A percentile compares a stretch with the other conserved stretches of the same genome.
phyloP scores from a whole-genome alignment of 306 rosid species.

The Alnus glutinosa region DNA sequence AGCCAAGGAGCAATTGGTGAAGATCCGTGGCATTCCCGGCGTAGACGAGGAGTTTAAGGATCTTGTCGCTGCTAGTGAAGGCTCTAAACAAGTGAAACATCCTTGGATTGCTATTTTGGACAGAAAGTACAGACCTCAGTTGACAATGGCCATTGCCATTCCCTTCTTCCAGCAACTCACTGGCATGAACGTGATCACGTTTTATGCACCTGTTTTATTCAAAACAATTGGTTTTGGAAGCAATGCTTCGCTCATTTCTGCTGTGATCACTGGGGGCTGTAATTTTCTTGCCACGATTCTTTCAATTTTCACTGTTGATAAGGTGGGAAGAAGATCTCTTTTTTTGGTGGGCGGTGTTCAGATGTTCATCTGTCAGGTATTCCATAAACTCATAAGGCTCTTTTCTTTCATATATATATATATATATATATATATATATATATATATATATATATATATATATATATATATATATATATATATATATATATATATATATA shows the following conservation, averaged over 20 bases:
- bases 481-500: too few species aligned
- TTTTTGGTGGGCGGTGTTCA: constrained; percentile 76
- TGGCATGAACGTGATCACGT: constrained; percentile 72
- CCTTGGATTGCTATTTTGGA: constrained; percentile 55
- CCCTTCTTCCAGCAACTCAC: constrained; percentile 88
- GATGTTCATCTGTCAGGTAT: constrained; percentile 70
- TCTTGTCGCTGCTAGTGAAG: constrained; percentile 57
- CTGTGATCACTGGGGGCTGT: constrained; percentile 56
- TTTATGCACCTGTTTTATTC: constrained; percentile 81
- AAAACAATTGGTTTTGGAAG: constrained; percentile 72
- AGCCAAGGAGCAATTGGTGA: constrained; percentile 45
- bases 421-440: too few species aligned
- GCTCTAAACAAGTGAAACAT: constrained; percentile 40
- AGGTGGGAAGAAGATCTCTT: constrained; percentile 64
- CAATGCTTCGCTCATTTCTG: constrained; percentile 62
- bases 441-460: too few species aligned
- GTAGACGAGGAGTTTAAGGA: constrained; percentile 66
- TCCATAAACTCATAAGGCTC: background rate
- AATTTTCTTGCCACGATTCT: constrained; percentile 47
- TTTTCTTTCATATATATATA: background rate
- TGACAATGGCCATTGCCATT: constrained; percentile 53
- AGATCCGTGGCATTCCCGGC: constrained; percentile 44
- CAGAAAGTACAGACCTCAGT: constrained; percentile 74
- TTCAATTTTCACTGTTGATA: constrained; percentile 58
- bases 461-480: too few species aligned